Base-by-base conservation (phyloP, 2,329 filamentous ascomycete species). In the Exserohilum rostratum region DNA sequence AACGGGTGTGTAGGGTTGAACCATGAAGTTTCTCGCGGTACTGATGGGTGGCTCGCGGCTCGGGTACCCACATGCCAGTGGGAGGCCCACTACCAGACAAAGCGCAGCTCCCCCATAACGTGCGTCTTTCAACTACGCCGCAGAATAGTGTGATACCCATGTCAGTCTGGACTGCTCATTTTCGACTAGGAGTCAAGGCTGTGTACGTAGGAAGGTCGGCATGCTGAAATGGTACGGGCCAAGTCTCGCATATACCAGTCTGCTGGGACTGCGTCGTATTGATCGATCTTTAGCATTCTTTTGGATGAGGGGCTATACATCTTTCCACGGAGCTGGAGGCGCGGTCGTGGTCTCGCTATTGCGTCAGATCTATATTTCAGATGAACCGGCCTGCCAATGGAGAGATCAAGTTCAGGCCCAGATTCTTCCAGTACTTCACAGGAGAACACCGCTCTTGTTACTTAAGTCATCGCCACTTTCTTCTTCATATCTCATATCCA, bases 221-320 rank as follows among this genome's bases (percentile, higher is more conserved):
- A 54, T 57, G 43, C 49, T 27, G 15, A 40, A 50, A 50, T 56
- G 12, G 39, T 57, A 51, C 27, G 54, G 39, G 46, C 25, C 52
- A 59, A 20, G 59, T 55, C 58, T 45, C 34, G 51, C 48, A 65
- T 49, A 55, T 60, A 65, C 63, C 65, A 57, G 46, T 38, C 7
- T 18, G 22, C 49, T 62, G 63, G 62, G 46, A 37, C 46, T 38
- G 30, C 53, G 50, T 51, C 31, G 46, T 53, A 46, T 58, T 48
- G 39, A 58, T 47, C 55, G 45, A 64, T 53, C 46, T 29, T 49
- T 48, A 45, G 48, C 53, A 60, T 46, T 48, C 55, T 55, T 57
- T 56, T 33, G 55, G 13, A n/a, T 45, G 45, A 45, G 40, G 47
- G 53, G 33, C 22, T 34, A 18, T n/a, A 27, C 18, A 15, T 18